Evolutionary conservation across 169 alveolate species (phyloP).

Genomic region (Eimeria mitis): DNA sequence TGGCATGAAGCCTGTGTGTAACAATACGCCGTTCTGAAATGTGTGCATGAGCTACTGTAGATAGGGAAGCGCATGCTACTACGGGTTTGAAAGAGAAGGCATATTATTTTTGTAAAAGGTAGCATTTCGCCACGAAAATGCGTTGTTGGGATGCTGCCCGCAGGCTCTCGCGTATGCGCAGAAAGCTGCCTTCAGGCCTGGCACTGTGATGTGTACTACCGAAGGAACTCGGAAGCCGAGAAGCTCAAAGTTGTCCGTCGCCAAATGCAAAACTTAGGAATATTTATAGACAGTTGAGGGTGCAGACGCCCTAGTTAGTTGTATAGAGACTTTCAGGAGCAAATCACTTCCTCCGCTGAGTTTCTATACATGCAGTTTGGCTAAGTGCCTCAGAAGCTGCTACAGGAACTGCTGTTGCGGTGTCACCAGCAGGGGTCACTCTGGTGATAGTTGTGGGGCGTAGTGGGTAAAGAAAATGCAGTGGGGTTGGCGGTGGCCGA

Average conservation of each 20-base stretch:
- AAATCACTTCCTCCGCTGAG: background rate
- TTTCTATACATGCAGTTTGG: background rate
- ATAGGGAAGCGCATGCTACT: background rate
- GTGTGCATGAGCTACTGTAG: background rate
- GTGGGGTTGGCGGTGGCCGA: background rate
- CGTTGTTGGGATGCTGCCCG: background rate
- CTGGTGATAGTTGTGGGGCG: background rate
- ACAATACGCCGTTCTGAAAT: background rate
- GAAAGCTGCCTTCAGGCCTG: constrained; percentile 76
- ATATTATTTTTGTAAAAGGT: no score
- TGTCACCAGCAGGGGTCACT: constrained; percentile 1
- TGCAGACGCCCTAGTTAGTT: background rate
- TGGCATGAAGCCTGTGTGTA: background rate
- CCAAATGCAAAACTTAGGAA: constrained; percentile 37
- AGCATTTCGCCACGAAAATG: no score
- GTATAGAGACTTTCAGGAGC: background rate
- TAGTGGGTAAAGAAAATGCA: background rate
- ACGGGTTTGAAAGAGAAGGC: no score
- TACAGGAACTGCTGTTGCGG: background rate
- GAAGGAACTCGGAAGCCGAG: constrained; percentile 40
- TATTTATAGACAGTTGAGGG: background rate
- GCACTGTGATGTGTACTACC: constrained; percentile 82
- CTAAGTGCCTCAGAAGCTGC: background rate
- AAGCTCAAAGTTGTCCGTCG: constrained; percentile 19
- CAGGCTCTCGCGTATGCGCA: constrained; percentile 78